Evolutionary conservation across 495 filamentous ascomycete genomes (phyloP), one percentile per base, ranked within the genome.

Genomic region (Talaromyces wortmannii): DNA sequence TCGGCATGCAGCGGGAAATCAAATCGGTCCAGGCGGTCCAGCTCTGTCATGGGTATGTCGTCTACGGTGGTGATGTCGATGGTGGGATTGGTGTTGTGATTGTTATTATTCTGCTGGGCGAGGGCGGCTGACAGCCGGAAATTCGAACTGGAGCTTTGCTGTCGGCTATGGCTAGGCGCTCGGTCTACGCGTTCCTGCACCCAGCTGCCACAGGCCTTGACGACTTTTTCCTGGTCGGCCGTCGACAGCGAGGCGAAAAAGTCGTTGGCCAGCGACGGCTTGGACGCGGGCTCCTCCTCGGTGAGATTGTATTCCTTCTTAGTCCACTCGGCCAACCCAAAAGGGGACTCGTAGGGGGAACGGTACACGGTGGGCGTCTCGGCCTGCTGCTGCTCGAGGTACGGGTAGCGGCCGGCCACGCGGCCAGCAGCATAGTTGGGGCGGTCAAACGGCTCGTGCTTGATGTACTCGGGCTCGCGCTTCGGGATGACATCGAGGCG

Each of bases 271-370:
- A 77, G 61, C 1, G 74, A 76, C 13, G 61, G 50, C 56, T 72
- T 72, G 12, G 74, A 71, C 42, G 70, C 63, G 46, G 72, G 68
- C 4, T 69, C 70, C 16, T 69, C 63, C 17, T 65, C 63, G 16
- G 67, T 68, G 54, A 77, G 62, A 16, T 65, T 69, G 45, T 67
- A 76, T 1, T 73, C 68, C 48, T 63, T 69, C 56, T 73, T 70
- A 50, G 74, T 72, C 55, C 75, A 74, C 48, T 75, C 70, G 5
- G 71, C 73, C 31, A 77, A 68, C 2, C 74, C 74, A 12, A 70
- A 74, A 31, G 74, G 74, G 66, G 74, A 73, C 57, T 77, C 68
- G 57, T 77, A 77, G 12, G 74, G 74, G n/a, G 74, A 77, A 58
- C 69, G 72, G 52, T 77, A 77, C 17, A 76, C 71, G 55, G 68